These are phyloP conservation scores for Agapanthus africanus DNA, from an alignment of 106 monocot genomes.

Conservation along the genomic window DNA sequence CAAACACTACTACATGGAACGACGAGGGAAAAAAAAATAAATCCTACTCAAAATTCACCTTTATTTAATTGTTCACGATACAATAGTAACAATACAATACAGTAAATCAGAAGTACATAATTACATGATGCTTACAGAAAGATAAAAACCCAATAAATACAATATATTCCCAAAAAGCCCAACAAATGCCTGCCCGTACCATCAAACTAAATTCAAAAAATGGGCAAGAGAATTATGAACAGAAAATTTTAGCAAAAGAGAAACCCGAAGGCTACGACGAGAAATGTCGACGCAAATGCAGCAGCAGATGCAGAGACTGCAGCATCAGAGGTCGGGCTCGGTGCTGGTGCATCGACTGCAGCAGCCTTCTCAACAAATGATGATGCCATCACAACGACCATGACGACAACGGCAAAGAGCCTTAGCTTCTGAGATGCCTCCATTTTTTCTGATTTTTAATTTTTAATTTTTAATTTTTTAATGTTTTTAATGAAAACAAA, in stretches of 20 bases:
- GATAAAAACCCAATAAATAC: too few species aligned
- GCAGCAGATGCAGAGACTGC: conserved; percentile 14
- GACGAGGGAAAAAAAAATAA: too few species aligned
- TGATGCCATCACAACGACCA: conserved; percentile 13
- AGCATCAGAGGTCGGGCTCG: conserved; percentile 15
- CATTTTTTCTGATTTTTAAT: background rate
- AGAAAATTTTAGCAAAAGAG: conserved; percentile 14
- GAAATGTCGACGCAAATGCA: conserved; percentile 2
- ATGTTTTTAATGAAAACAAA: background rate
- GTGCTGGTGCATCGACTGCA: conserved; percentile 19
- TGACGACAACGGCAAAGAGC: conserved; percentile 1
- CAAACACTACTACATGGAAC: too few species aligned
- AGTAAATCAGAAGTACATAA: too few species aligned
- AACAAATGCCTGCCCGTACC: too few species aligned
- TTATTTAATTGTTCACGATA: too few species aligned
- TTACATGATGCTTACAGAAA: too few species aligned
- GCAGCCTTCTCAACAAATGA: conserved; percentile 14
- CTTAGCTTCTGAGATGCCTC: conserved; percentile 5
- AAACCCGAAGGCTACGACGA: conserved; percentile 10
- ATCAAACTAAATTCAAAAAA: too few species aligned
- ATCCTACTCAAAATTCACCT: too few species aligned
- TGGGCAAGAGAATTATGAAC: background rate
- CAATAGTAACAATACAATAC: too few species aligned
- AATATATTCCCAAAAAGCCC: too few species aligned
- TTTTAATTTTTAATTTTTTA: background rate